Base-by-base conservation (phyloP, 805 yeast species). In the Cephaloascus fragrans region DNA sequence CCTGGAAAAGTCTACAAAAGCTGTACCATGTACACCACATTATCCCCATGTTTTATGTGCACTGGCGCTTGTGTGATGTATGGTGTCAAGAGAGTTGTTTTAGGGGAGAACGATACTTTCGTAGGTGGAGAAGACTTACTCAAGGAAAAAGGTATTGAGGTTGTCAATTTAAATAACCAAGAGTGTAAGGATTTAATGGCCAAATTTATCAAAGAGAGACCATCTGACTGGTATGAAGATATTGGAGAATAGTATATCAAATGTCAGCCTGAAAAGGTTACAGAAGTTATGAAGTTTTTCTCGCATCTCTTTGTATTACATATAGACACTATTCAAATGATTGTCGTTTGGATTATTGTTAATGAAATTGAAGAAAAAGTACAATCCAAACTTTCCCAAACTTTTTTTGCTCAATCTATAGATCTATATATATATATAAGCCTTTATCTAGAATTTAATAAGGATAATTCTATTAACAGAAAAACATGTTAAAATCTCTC, bases 41-140 rank as follows among this genome's bases (percentile, higher is more conserved):
- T 90, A 47, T 84, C 95, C 5, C 97, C 97, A 3, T 90, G 97
- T 57, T 73, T 80, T 48, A 90, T 90, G 97, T 90, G 97, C 57
- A 76, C 93, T 3, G 97, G 97, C 17, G 95, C 97, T 4, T 83
- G 90, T 46, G 52, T 90, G 38, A 67, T 90, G 70, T 90, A 88
- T 62, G 96, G 95, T 32, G 73, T 90, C 48, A 80, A 81, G 51
- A 71, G 97, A 46, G 82, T 86, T 33, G 97, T 90, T 0, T 51
- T 88, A 58, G 96, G 96, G 23, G 98, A 90, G 56, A 88, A 88
- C 60, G 74, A 62, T 40, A 90, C 82, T 23, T 90, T 83, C 49
- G 48, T 70, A 26, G 96, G 97, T 10, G 95, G 85, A 19, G 97
- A 90, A 56, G 83, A 79, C 34, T 77, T 78, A 56, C 67, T 90